Conservation (phyloP, 169 alveolate genomes). For the Plasmodium vivax region DNA sequence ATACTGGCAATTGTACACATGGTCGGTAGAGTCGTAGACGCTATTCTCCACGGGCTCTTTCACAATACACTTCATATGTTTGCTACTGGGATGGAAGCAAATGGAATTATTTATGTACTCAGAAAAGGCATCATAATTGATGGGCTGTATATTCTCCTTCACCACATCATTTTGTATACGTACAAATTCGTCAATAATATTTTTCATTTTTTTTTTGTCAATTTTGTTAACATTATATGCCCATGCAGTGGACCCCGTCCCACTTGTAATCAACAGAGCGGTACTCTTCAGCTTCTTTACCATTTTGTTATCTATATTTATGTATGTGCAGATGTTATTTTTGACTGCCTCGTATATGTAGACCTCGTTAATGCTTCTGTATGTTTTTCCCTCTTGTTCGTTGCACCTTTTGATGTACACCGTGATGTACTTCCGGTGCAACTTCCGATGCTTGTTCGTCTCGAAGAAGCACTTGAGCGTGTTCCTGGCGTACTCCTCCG, state of each 20-base stretch:
- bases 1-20: conserved; percentile 30
- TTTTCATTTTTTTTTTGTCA: conserved; percentile 74
- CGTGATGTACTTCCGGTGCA: conserved; percentile 42
- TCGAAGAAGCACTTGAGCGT: conserved; percentile 47
- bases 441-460: conserved; percentile 10
- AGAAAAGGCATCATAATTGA: conserved; percentile 76
- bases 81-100: conserved; percentile 76
- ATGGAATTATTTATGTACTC: conserved; percentile 77
- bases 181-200: conserved; percentile 73
- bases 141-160: conserved; percentile 42
- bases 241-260: conserved; percentile 93
- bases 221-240: conserved; percentile 86
- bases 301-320: conserved; percentile 79
- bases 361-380: conserved; percentile 62
- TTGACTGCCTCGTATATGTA: conserved; percentile 61
- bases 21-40: conserved; percentile 64
- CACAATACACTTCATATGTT: conserved; percentile 80
- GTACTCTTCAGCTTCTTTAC: conserved; percentile 80
- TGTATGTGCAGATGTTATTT: conserved; percentile 77
- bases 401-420: conserved; percentile 23
- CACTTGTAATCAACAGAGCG: conserved; percentile 84
- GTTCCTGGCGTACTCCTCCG: conserved; percentile 42
- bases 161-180: conserved; percentile 31
- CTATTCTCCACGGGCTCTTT: conserved; percentile 80
- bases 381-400: conserved; percentile 25